phyloP scores from a whole-genome alignment of 257 asterid species.

The Mentha longifolia region DNA sequence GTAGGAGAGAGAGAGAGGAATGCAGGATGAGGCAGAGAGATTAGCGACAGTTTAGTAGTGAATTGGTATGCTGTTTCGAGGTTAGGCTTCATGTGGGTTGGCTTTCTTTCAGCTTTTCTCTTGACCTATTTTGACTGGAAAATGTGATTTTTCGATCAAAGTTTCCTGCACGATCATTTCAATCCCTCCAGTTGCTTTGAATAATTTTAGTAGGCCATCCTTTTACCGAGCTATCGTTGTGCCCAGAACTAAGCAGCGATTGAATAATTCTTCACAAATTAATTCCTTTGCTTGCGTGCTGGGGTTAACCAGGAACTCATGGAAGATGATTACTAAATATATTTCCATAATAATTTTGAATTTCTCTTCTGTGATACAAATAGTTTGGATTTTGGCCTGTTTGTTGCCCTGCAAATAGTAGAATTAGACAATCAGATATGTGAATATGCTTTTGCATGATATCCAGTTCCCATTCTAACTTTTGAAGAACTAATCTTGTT shows the following conservation, averaged over 20 bases:
- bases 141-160: slow-evolving; percentile 5
- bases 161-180: slow-evolving; percentile 25
- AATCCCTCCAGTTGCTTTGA: not conserved
- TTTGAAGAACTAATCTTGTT: not conserved
- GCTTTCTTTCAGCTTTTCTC: not conserved
- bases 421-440: not conserved
- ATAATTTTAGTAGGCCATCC: not conserved
- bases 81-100: not conserved
- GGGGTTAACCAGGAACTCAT: not conserved
- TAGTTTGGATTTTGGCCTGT: not conserved
- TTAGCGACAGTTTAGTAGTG: not conserved
- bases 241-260: not conserved
- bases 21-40: slow-evolving; percentile 10
- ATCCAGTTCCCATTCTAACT: not conserved
- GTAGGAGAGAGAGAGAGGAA: not conserved
- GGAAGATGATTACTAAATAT: not conserved
- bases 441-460: not conserved
- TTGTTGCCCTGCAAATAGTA: slow-evolving; percentile 1
- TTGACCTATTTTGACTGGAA: not conserved
- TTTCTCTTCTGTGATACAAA: too few species aligned
- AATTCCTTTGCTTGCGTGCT: slow-evolving; percentile 9
- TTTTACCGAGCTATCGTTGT: too few species aligned
- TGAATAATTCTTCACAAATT: slow-evolving; percentile 2
- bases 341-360: not conserved
- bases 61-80: slow-evolving; percentile 4